Conservation (phyloP, 208 protist genomes). For the Acanthamoeba sp. region DNA sequence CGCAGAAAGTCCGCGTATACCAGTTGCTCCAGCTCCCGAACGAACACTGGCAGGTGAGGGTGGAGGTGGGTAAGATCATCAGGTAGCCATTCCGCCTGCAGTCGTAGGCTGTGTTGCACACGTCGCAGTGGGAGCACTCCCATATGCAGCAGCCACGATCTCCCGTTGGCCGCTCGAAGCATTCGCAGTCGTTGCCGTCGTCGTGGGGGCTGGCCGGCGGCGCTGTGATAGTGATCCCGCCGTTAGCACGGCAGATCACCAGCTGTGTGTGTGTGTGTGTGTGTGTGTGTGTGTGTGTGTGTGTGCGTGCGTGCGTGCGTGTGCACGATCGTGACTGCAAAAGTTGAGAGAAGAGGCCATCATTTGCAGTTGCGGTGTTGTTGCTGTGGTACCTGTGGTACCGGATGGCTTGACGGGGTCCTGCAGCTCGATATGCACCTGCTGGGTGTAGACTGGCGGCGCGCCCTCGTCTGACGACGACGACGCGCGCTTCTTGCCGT, state of each 20-base stretch:
- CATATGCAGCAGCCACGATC: background rate
- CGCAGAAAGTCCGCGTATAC: slow-evolving; percentile 5
- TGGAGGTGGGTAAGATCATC: background rate
- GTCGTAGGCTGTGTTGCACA: slow-evolving; percentile 39
- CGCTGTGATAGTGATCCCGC: too few relatives aligned
- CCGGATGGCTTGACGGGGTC: background rate
- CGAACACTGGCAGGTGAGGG: background rate
- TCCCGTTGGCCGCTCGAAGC: background rate
- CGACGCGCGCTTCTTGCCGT: background rate
- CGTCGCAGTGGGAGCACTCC: background rate
- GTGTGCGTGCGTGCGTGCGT: too few relatives aligned
- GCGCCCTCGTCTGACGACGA: background rate
- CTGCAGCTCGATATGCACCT: background rate
- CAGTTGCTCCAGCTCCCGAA: slow-evolving; percentile 16
- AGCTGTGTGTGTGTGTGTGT: too few relatives aligned
- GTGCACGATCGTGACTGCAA: too few relatives aligned
- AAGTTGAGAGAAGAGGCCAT: background rate
- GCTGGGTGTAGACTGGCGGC: too few relatives aligned
- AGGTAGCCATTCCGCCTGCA: background rate
- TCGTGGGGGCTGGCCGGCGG: too few relatives aligned
- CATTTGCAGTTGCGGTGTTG: too few relatives aligned
- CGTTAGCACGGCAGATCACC: too few relatives aligned
- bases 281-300: too few relatives aligned
- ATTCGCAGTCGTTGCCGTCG: background rate
- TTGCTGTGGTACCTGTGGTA: too few relatives aligned